Conservation (phyloP, 2,329 filamentous ascomycete genomes). For the Trichoderma sp. region DNA sequence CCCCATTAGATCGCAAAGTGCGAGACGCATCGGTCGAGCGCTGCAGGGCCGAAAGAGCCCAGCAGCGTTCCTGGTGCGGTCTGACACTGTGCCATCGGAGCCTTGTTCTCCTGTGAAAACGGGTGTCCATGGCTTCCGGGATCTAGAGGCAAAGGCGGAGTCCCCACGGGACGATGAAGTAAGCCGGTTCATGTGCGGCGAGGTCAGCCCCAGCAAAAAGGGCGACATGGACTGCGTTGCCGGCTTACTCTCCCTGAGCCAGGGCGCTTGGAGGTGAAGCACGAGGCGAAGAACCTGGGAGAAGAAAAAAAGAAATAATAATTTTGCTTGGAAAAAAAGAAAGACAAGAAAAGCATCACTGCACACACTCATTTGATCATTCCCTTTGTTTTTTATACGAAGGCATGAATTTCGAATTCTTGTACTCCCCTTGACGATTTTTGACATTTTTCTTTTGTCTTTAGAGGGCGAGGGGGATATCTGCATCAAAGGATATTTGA, state of each 20-base stretch:
- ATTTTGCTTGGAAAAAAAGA: not conserved
- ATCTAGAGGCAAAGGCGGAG: slow-evolving; percentile 32
- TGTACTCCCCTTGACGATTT: not conserved
- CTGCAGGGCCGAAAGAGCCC: slow-evolving; percentile 44
- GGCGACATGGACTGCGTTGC: slow-evolving; percentile 87
- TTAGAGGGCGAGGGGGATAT: not conserved
- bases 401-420: not conserved
- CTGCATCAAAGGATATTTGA: not conserved
- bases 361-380: slow-evolving; percentile 1
- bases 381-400: slow-evolving; percentile 4
- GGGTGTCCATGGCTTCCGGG: slow-evolving; percentile 55
- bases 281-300: not conserved
- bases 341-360: not conserved
- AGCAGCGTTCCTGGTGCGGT: slow-evolving; percentile 37
- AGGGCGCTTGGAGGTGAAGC: slow-evolving; percentile 79
- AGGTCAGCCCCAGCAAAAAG: slow-evolving; percentile 69
- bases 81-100: slow-evolving; percentile 44
- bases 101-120: slow-evolving; percentile 36
- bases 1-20: slow-evolving; percentile 34
- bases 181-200: slow-evolving; percentile 70
- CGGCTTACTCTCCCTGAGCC: slow-evolving; percentile 82
- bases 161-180: slow-evolving; percentile 57
- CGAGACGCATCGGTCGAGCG: slow-evolving; percentile 44
- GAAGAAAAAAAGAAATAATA: not conserved
- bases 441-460: not conserved